Conservation (phyloP, 2,329 filamentous ascomycete species). For the Cytospora paraplurivora region DNA sequence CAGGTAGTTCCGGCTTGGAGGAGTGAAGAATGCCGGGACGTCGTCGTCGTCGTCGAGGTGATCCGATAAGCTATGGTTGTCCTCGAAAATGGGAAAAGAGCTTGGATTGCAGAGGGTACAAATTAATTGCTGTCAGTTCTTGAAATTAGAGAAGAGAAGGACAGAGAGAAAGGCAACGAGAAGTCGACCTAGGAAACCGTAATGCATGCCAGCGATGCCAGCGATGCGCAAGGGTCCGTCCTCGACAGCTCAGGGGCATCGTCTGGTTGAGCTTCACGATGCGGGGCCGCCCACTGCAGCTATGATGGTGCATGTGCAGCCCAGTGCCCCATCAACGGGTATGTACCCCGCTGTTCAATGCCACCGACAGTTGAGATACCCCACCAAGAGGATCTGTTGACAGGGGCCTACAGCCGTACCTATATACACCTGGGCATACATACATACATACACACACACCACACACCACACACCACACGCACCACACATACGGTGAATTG, state of each 20-base stretch:
- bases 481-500: too few relatives aligned
- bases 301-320: too few relatives aligned
- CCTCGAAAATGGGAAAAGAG: neutral
- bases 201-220: neutral
- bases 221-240: neutral
- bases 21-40: neutral
- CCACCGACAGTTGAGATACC: neutral
- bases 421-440: too few relatives aligned
- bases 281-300: constrained; percentile 8
- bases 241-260: constrained; percentile 2
- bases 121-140: neutral
- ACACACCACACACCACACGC: too few relatives aligned
- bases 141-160: neutral
- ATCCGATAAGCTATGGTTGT: neutral
- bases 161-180: neutral
- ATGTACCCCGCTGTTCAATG: constrained; percentile 21
- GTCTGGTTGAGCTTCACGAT: constrained; percentile 13
- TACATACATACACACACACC: too few relatives aligned
- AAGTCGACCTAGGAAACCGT: neutral
- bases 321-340: too few relatives aligned
- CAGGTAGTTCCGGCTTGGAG: neutral
- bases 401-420: too few relatives aligned
- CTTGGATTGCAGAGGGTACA: neutral
- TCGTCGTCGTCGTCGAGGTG: neutral
- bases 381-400: too few relatives aligned